Evolutionary conservation across 116 monocot genomes (phyloP), one percentile per base, ranked within the genome.

Genomic region (Cymodocea nodosa): DNA sequence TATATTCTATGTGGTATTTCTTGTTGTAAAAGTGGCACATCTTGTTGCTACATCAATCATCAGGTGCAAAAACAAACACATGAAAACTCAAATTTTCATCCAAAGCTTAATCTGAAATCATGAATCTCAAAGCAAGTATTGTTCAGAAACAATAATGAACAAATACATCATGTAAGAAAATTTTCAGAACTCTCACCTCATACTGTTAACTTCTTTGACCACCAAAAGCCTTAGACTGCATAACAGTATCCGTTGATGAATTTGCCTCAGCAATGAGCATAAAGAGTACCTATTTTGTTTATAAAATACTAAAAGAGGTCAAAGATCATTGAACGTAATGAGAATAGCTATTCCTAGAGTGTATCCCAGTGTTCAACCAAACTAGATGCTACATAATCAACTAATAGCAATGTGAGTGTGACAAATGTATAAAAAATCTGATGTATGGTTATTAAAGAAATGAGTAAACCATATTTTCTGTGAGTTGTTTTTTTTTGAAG

Each of bases 201-300:
- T 50, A 11, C 50, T 22, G 24, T 64, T 64, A 50, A 64, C 40
- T 15, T 23, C 50, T 11, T 50, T 16, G 50, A 64, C 50, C 15
- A 64, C 50, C 23, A 64, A 24, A 64, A 50, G 64, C 23, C 64
- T 64, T 15, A 64, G 50, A 64, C 15, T 50, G 64, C 64, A 24
- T 20, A 64, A 23, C 50, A 64, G 64, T 23, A 64, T 51, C 24
- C 10, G 23, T 64, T 50, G 64, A 23, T 50, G 64, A 25, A 64
- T 50, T 44, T 64, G 23, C 23, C 64, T 44, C 12, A 64, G n/a
- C 64, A 64, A 50, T 40, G 18, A 50, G 15, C 24, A 50, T 14
- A 51, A 23, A 64, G 64, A 64, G 24, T 50, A 40, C 50, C 64
- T 64, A 23, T 10, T 50, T 44, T 64, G 30, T 15, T n/a, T 22